Percentiles rank a stretch among this genome's conserved stretches.
phyloP scores from a whole-genome alignment of 805 yeast genomes.

The Nadsonia fulvescens region DNA sequence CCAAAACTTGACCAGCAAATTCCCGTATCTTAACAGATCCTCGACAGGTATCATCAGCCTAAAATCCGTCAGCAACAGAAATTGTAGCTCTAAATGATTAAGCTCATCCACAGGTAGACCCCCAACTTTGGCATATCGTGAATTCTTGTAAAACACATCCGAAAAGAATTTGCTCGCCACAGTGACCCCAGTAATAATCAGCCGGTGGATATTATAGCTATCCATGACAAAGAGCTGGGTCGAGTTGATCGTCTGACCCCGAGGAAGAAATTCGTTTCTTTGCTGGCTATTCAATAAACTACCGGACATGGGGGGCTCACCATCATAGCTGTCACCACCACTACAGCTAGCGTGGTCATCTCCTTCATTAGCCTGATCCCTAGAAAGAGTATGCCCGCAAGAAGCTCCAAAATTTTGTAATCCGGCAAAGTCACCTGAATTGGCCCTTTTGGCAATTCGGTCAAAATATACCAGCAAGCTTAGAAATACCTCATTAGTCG shows the following conservation, averaged over 20 bases:
- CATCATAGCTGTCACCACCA: constrained; percentile 2
- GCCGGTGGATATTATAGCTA: constrained; percentile 83
- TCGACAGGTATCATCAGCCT: constrained; percentile 73
- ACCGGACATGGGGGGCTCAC: constrained; percentile 1
- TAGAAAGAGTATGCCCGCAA: too few species aligned
- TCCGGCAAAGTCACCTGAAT: constrained; percentile 17
- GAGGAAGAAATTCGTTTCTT: constrained; percentile 7
- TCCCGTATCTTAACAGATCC: constrained; percentile 83
- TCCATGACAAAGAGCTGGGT: constrained; percentile 83
- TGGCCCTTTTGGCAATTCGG: constrained; percentile 73
- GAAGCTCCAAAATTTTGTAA: too few species aligned
- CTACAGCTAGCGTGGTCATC: too few species aligned
- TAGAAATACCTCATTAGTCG: constrained; percentile 91
- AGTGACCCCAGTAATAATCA: constrained; percentile 86
- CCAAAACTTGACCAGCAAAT: constrained; percentile 71
- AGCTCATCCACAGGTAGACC: constrained; percentile 87
- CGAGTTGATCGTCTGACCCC: constrained; percentile 12
- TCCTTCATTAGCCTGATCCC: too few species aligned
- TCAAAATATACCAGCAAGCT: constrained; percentile 86
- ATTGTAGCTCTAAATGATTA: constrained; percentile 82
- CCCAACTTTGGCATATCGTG: constrained; percentile 85
- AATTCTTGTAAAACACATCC: constrained; percentile 85
- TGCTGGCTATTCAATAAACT: constrained; percentile 2
- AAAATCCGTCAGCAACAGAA: constrained; percentile 68
- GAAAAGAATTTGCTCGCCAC: constrained; percentile 89